phyloP scores from a whole-genome alignment of 2,329 filamentous ascomycete species.

The Aspergillus uvarum region DNA sequence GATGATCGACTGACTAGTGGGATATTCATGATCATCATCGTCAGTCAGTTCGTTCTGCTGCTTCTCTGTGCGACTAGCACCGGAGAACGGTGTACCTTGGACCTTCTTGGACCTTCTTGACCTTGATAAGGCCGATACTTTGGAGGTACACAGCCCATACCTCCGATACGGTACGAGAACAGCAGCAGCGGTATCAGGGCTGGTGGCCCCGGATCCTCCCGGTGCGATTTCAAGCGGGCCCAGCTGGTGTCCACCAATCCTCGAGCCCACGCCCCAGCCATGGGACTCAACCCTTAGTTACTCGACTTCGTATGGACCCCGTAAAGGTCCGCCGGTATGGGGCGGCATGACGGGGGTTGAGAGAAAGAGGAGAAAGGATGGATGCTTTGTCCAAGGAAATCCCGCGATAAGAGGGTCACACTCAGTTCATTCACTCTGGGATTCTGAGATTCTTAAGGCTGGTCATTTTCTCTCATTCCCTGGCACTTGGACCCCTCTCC shows the following conservation, averaged over 20 bases:
- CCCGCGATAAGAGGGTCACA: slow-evolving; percentile 12
- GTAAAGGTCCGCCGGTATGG: neutral
- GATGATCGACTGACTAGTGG: neutral
- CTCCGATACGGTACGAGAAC: slow-evolving; percentile 6
- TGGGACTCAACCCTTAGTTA: neutral
- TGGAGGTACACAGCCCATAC: neutral
- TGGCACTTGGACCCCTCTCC: neutral
- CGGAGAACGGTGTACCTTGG: neutral
- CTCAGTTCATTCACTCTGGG: slow-evolving; percentile 1
- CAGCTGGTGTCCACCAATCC: slow-evolving; percentile 18
- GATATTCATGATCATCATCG: neutral
- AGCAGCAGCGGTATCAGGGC: neutral
- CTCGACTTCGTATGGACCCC: slow-evolving; percentile 10
- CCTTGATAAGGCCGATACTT: neutral
- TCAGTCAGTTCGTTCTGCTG: neutral
- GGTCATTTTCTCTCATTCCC: neutral
- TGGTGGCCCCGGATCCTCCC: slow-evolving; percentile 19
- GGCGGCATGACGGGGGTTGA: slow-evolving; percentile 2
- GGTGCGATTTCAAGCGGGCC: slow-evolving; percentile 11
- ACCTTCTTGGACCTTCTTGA: neutral
- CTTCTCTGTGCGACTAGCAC: neutral
- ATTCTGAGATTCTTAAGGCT: neutral
- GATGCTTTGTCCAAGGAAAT: neutral
- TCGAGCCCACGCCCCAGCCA: slow-evolving; percentile 16
- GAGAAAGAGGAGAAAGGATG: neutral